Evolutionary conservation across 1,139 yeast genomes (phyloP), one percentile per base, ranked within the genome.

Genomic region (Debaryomyces sp.): DNA sequence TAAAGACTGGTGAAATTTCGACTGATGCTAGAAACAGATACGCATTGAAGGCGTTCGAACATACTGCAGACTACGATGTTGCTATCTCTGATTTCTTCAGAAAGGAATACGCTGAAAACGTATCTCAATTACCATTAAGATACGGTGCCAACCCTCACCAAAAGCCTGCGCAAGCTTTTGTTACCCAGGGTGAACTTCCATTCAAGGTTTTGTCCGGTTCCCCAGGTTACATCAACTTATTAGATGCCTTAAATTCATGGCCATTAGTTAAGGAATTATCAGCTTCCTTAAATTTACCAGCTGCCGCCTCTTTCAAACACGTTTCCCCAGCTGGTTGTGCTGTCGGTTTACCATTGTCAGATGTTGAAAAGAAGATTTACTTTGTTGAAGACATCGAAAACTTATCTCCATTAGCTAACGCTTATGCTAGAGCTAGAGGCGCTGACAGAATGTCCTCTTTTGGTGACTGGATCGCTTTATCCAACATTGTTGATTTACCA

Each of bases 311-410:
- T 35, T 94, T 94, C 80, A 94, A 94, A 80, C 99, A 94, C 71
- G 98, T 94, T 54, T 90, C 97, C 27, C 99, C 99, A 56, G 99
- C 99, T 30, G 99, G 99, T 73, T 96, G 87, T 45, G 99, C 99
- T 45, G 97, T 94, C 51, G 99, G 98, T 59, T 75, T 91, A 59
- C 98, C 99, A 56, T 80, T 94, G 62, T 67, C 87, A 45, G 98
- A 92, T 50, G 78, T 85, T 54, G 99, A 94, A 77, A 92, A 92
- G 83, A 89, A 92, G 73, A 83, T 94, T 54, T 94, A 94, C 79
- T 94, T 94, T 69, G 99, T 94, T 55, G 85, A 85, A 62, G 97
- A 90, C 69, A 90, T 94, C 64, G 96, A 90, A 73, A 89, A 91
- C 79, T 79, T 94, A 68, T 89, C 97, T 29, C 98, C 98, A 51